Evolutionary conservation across 139 green algal species (phyloP), one percentile per base, ranked within the genome.

Genomic region (Tetradesmus obliquus): DNA sequence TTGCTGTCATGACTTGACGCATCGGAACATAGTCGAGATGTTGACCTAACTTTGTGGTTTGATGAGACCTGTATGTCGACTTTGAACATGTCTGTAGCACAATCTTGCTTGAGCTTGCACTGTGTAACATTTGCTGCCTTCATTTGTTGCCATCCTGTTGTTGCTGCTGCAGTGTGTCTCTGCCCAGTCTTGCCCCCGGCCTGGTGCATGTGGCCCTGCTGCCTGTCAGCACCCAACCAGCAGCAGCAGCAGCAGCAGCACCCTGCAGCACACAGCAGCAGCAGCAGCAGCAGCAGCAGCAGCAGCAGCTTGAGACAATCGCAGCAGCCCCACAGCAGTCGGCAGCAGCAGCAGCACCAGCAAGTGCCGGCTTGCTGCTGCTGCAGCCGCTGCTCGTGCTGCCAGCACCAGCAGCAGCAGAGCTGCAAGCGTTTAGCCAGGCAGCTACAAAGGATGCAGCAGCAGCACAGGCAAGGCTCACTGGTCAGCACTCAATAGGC

Each of bases 221-320:
- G 66, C 66, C 15, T 24, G 66, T 17, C 1, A 24, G 66, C 66
- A 76, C n/a, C 2, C 66, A 17, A 9, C 20, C 55, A 74, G 12
- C 81, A 86, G 15, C 81, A 71, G 54, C 81, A 86, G 45, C 81
- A 71, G 81, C 81, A 86, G 53, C 53, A 53, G 79, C 79, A 22
- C 32, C 24, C 12, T 55, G 9, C 45, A 22, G 8, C 5, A 2
- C 79, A 55, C n/a, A 22, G 76, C 4, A 15, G 7, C 76, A 55
- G 76, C 12, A 54, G 17, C 6, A 19, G n/a, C 22, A 55, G 76
- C 22, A 10, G 13, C 80, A 45, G 8, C 3, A 3, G 5, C 12
- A 58, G 8, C 80, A 58, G 45, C 45, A 58, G 80, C 45, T 83
- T 20, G 80, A 55, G 71, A 54, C 54, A 13, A 5, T 15, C 45